Percentiles rank a stretch among this genome's conserved stretches.
Evolutionary conservation across 176 grass and related monocot species (phyloP).

Genomic region (Ensete ventricosum): DNA sequence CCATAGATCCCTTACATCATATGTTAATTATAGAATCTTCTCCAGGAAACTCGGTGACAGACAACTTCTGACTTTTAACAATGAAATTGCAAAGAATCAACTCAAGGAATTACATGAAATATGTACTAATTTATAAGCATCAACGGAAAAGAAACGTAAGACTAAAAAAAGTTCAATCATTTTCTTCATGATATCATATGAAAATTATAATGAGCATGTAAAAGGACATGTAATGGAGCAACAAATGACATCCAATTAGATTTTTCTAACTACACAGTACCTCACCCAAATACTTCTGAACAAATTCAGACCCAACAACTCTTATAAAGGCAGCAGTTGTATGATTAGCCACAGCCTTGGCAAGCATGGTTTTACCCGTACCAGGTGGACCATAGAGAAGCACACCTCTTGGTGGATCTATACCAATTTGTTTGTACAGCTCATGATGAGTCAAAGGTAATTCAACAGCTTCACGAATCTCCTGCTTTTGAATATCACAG

Average conservation of each 20-base stretch:
- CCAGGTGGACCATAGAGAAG: slow-evolving; percentile 89
- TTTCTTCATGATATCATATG: too few relatives aligned
- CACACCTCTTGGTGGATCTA: slow-evolving; percentile 90
- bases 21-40: too few relatives aligned
- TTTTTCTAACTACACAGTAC: slow-evolving; percentile 19
- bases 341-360: slow-evolving; percentile 87
- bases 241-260: too few relatives aligned
- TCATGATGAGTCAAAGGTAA: slow-evolving; percentile 88
- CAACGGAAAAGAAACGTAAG: not conserved
- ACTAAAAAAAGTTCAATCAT: not conserved
- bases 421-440: slow-evolving; percentile 97
- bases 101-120: not conserved
- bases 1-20: too few relatives aligned
- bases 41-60: not conserved
- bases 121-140: not conserved
- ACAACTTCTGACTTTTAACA: not conserved
- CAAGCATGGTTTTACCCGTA: slow-evolving; percentile 97
- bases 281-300: slow-evolving; percentile 97
- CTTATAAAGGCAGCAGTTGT: slow-evolving; percentile 93
- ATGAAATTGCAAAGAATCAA: not conserved
- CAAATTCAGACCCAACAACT: slow-evolving; percentile 93
- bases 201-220: too few relatives aligned
- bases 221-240: too few relatives aligned
- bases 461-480: slow-evolving; percentile 93
- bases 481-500: slow-evolving; percentile 97